A percentile compares a stretch with the other conserved stretches of the same genome.
Conservation (phyloP, 768 basidiomycete genomes). For the Mycena epipterygia region DNA sequence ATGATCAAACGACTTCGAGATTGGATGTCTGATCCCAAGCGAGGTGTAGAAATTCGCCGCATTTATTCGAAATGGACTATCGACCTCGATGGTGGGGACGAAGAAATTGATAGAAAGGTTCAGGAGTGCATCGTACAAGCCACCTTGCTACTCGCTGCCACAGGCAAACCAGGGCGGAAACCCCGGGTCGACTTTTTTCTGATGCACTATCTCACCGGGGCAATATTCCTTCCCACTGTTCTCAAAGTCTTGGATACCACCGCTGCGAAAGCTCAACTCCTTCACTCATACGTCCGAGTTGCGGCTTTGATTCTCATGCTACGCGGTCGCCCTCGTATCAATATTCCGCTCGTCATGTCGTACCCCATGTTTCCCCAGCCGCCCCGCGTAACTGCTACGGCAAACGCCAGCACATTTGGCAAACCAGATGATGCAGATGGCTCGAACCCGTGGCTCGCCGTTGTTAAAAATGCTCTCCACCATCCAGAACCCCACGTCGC, state of each 20-base stretch:
- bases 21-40: slow-evolving; percentile 18
- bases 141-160: slow-evolving; percentile 1
- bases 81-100: slow-evolving; percentile 1
- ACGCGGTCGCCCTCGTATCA: slow-evolving; percentile 18
- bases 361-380: background rate
- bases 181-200: slow-evolving; percentile 22
- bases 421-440: background rate
- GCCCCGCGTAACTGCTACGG: background rate
- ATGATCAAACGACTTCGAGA: background rate
- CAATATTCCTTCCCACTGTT: slow-evolving; percentile 12
- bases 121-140: slow-evolving; percentile 14
- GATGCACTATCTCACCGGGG: slow-evolving; percentile 22
- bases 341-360: slow-evolving; percentile 15
- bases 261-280: background rate
- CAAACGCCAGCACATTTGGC: background rate
- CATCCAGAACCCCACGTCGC: slow-evolving; percentile 20
- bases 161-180: background rate
- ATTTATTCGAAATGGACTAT: slow-evolving; percentile 20
- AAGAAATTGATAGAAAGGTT: slow-evolving; percentile 1
- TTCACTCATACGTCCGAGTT: slow-evolving; percentile 6
- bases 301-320: slow-evolving; percentile 14
- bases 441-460: slow-evolving; percentile 6
- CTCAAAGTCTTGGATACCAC: background rate
- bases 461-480: slow-evolving; percentile 3
- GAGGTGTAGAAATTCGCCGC: background rate